These are phyloP conservation scores for Chalara sp. DNA, from an alignment of 2,329 filamentous ascomycete species.

Conservation along the genomic window DNA sequence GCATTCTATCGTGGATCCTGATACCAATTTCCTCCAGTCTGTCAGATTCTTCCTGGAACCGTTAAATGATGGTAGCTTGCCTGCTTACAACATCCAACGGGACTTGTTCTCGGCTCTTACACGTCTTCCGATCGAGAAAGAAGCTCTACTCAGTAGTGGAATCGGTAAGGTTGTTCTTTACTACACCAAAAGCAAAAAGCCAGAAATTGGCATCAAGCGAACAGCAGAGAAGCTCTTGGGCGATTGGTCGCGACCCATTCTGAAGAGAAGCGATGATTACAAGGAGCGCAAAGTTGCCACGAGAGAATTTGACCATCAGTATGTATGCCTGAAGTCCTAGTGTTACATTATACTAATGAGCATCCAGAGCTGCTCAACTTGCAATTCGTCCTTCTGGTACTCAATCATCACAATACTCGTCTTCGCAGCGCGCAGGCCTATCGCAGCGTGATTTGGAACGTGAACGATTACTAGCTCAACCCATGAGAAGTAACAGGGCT, in stretches of 20 bases:
- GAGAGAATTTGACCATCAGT: slow-evolving; percentile 58
- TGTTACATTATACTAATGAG: slow-evolving; percentile 6
- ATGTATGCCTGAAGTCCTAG: slow-evolving; percentile 26
- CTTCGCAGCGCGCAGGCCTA: slow-evolving; percentile 19
- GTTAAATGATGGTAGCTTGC: slow-evolving; percentile 85
- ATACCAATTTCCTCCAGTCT: slow-evolving; percentile 89
- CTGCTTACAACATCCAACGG: slow-evolving; percentile 95
- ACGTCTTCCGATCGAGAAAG: slow-evolving; percentile 83
- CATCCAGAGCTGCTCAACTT: slow-evolving; percentile 25
- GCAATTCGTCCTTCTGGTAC: slow-evolving; percentile 25
- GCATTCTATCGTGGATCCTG: slow-evolving; percentile 80
- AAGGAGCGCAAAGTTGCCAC: slow-evolving; percentile 70
- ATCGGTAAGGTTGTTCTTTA: slow-evolving; percentile 96
- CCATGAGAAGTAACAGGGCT: slow-evolving; percentile 47
- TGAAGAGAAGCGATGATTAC: slow-evolving; percentile 91
- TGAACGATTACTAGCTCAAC: slow-evolving; percentile 51
- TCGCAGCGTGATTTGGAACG: slow-evolving; percentile 38
- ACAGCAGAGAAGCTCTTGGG: slow-evolving; percentile 88
- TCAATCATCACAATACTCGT: slow-evolving; percentile 20
- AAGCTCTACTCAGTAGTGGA: slow-evolving; percentile 80
- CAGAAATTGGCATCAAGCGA: slow-evolving; percentile 83
- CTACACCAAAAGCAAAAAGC: slow-evolving; percentile 91
- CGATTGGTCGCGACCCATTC: slow-evolving; percentile 91
- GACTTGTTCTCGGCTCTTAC: slow-evolving; percentile 80
- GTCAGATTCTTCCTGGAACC: slow-evolving; percentile 98